phyloP scores from a whole-genome alignment of 139 green algal genomes.

The Coelastrella sp. region DNA sequence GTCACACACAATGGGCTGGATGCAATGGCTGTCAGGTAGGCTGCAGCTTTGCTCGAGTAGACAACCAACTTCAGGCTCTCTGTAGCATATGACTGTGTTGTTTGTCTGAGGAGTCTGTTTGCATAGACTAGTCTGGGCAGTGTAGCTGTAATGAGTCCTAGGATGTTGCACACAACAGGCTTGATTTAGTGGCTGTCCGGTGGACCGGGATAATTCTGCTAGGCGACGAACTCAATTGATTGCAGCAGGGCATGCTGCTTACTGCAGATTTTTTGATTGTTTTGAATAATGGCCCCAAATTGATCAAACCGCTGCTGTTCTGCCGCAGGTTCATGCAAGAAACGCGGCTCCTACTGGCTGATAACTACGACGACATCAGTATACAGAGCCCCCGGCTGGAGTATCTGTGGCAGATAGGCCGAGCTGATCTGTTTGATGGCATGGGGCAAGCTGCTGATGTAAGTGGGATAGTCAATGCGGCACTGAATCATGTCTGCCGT shows the following conservation, averaged over 20 bases:
- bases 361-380: constrained; percentile 34
- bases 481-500: neutral
- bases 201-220: too few relatives aligned
- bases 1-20: constrained; percentile 49
- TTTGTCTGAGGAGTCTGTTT: neutral
- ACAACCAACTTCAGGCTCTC: neutral
- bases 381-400: constrained; percentile 15
- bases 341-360: constrained; percentile 18
- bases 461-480: neutral
- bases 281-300: neutral
- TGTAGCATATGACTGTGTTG: neutral
- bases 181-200: too few relatives aligned
- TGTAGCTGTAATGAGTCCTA: too few relatives aligned
- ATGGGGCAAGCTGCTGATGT: constrained; percentile 24
- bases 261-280: neutral
- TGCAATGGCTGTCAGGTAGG: constrained; percentile 45
- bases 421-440: constrained; percentile 35
- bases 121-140: too few relatives aligned
- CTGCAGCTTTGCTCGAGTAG: neutral
- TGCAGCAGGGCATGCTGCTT: neutral
- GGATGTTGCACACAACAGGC: too few relatives aligned
- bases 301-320: neutral
- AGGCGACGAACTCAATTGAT: neutral
- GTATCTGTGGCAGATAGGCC: constrained; percentile 49
- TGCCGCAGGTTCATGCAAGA: constrained; percentile 29